Percentiles rank a stretch among this genome's conserved stretches.
Evolutionary conservation across 2,329 filamentous ascomycete species (phyloP).

Genomic region (Chaetomiaceae sp.): DNA sequence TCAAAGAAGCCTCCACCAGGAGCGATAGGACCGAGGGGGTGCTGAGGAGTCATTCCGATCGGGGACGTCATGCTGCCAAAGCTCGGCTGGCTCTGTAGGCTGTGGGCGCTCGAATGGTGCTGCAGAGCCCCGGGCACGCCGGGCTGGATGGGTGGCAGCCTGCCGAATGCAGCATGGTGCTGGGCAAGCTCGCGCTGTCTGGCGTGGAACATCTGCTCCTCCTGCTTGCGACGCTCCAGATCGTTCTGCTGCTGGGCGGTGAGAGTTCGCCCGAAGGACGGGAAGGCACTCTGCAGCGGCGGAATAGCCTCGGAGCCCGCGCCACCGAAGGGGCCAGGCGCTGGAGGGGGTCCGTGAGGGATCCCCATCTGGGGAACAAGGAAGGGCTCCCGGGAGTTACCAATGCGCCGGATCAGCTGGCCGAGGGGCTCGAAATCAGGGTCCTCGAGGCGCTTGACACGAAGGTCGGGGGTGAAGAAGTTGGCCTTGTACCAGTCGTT

Average conservation of each 20-base stretch:
- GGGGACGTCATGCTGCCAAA: constrained; percentile 94
- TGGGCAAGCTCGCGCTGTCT: constrained; percentile 87
- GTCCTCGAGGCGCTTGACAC: constrained; percentile 94
- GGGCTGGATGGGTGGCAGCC: constrained; percentile 58
- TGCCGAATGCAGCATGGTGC: constrained; percentile 67
- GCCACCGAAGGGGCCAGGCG: constrained; percentile 45
- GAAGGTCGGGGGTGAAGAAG: constrained; percentile 91
- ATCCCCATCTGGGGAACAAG: constrained; percentile 96
- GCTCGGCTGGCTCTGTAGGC: constrained; percentile 93
- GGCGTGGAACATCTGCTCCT: constrained; percentile 95
- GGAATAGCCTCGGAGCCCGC: constrained; percentile 63
- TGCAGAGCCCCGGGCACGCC: constrained; percentile 58
- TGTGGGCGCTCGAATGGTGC: constrained; percentile 92
- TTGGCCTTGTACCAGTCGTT: constrained; percentile 99
- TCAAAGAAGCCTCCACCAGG: constrained; percentile 70
- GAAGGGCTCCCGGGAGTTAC: constrained; percentile 96
- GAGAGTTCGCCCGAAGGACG: constrained; percentile 91
- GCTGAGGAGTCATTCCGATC: constrained; percentile 52
- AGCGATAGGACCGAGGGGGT: constrained; percentile 54
- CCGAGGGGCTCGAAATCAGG: constrained; percentile 90
- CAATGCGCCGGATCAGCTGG: constrained; percentile 90
- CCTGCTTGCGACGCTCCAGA: constrained; percentile 90
- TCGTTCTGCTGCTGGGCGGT: constrained; percentile 98
- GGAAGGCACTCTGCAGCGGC: constrained; percentile 89
- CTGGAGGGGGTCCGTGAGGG: constrained; percentile 71